Percentiles rank a stretch among this genome's conserved stretches.
These are phyloP conservation scores for Pontederia crassipes DNA, from an alignment of 176 grass and related monocot genomes.

Conservation along the genomic window DNA sequence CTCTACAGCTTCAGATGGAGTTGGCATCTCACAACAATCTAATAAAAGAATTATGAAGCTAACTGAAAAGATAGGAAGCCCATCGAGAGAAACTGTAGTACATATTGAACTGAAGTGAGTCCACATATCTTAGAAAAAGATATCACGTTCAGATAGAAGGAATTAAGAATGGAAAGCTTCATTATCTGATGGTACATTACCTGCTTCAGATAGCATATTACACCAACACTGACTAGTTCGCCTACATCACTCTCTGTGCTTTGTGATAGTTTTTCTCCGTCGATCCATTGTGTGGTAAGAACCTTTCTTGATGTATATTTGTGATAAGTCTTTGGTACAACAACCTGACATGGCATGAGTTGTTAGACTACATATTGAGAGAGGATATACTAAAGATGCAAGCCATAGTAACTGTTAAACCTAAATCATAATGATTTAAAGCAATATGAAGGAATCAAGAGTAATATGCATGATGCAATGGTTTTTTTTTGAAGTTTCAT, in stretches of 20 bases:
- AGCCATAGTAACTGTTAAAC: neutral
- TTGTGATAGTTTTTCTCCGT: conserved; percentile 89
- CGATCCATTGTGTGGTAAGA: conserved; percentile 83
- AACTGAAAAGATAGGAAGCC: no score
- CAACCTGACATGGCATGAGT: conserved; percentile 37
- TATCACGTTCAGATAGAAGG: no score
- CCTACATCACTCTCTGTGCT: conserved; percentile 90
- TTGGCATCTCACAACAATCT: no score
- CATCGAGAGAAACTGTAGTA: no score
- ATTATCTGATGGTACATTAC: conserved; percentile 14
- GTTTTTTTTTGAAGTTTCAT: no score
- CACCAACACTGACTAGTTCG: conserved; percentile 83
- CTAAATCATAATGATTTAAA: neutral
- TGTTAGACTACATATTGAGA: conserved; percentile 7
- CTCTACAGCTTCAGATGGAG: no score
- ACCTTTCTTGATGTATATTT: conserved; percentile 96
- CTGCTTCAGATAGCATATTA: conserved; percentile 99
- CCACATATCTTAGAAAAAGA: no score
- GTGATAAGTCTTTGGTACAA: conserved; percentile 74
- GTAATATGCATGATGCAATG: no score
- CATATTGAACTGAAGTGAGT: no score
- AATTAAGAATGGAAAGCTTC: no score
- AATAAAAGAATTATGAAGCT: no score
- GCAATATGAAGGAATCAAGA: neutral
- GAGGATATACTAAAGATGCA: neutral